phyloP scores from a whole-genome alignment of 1,284 basidiomycete genomes.

The Phellopilus nigrolimitatus region DNA sequence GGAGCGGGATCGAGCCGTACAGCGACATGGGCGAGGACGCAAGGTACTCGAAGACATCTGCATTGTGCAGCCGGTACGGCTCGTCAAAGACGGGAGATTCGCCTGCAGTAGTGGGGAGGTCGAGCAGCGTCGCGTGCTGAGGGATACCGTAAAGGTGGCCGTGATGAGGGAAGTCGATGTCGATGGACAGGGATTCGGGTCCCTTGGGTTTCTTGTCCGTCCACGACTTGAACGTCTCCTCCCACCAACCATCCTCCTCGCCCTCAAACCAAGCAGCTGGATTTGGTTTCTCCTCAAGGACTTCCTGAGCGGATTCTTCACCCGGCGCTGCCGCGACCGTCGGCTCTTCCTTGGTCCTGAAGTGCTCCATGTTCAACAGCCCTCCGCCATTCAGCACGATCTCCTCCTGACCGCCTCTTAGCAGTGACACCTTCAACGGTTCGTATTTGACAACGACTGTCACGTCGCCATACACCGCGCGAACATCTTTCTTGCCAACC shows the following conservation, averaged over 20 bases:
- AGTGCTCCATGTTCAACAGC: conserved; percentile 97
- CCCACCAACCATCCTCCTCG: conserved; percentile 83
- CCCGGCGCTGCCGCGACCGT: conserved; percentile 34
- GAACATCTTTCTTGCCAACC: conserved; percentile 54
- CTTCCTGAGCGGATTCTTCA: conserved; percentile 46
- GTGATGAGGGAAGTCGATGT: conserved; percentile 91
- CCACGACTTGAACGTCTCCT: conserved; percentile 84
- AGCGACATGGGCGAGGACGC: conserved; percentile 88
- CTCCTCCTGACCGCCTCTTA: conserved; percentile 74
- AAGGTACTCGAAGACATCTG: conserved; percentile 97
- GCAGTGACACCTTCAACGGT: conserved; percentile 71
- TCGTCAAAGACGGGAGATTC: conserved; percentile 72
- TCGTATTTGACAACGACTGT: conserved; percentile 67
- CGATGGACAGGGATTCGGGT: conserved; percentile 89
- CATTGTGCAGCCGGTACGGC: conserved; percentile 94
- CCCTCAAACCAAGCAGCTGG: conserved; percentile 83
- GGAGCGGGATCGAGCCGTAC: conserved; percentile 87
- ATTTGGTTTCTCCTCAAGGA: conserved; percentile 46
- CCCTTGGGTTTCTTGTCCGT: conserved; percentile 95
- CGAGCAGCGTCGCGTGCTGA: conserved; percentile 90
- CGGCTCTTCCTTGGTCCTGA: conserved; percentile 61
- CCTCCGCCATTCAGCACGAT: conserved; percentile 88
- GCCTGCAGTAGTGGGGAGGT: conserved; percentile 81
- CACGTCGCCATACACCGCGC: conserved; percentile 56
- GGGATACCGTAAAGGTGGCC: conserved; percentile 92